A percentile compares a stretch with the other conserved stretches of the same genome.
Conservation (phyloP, 2,329 filamentous ascomycete species). For the Neofusicoccum parvum region DNA sequence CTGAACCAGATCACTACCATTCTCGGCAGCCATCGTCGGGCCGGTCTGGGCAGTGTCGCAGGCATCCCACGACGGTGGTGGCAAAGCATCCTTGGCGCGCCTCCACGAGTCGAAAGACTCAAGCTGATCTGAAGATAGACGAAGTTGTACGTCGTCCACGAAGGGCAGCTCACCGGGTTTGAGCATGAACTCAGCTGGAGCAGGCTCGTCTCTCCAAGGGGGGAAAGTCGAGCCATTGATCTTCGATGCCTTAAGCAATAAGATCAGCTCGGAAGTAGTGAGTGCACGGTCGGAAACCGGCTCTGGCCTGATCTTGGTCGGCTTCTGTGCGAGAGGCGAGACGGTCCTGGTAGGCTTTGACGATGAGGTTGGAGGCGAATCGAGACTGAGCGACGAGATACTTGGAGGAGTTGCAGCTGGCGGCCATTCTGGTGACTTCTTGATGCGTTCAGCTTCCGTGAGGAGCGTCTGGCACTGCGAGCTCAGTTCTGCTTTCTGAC, state of each 20-base stretch:
- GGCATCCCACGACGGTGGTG: slow-evolving; percentile 44
- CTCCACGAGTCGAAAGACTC: slow-evolving; percentile 84
- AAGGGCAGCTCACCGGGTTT: slow-evolving; percentile 58
- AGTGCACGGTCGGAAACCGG: slow-evolving; percentile 58
- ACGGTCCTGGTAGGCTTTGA: neutral
- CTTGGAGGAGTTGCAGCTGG: neutral
- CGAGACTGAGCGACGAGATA: slow-evolving; percentile 6
- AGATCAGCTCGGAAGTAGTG: slow-evolving; percentile 70
- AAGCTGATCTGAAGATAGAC: slow-evolving; percentile 73
- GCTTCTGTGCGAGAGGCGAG: neutral
- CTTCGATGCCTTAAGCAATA: slow-evolving; percentile 75
- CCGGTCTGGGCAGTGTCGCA: slow-evolving; percentile 33
- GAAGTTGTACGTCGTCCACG: slow-evolving; percentile 69
- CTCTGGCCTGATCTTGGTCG: neutral
- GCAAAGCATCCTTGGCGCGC: slow-evolving; percentile 70
- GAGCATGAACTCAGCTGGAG: slow-evolving; percentile 62
- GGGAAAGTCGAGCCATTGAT: slow-evolving; percentile 83
- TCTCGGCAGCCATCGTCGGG: slow-evolving; percentile 59
- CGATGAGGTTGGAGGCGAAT: neutral
- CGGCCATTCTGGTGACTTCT: slow-evolving; percentile 45
- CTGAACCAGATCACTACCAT: slow-evolving; percentile 81
- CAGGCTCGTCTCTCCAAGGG: slow-evolving; percentile 73
- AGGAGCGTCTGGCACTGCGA: slow-evolving; percentile 71
- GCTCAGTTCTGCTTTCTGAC: slow-evolving; percentile 68
- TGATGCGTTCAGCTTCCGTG: slow-evolving; percentile 74